Conservation (phyloP, 169 alveolate species). For the Plasmodium yoelii region DNA sequence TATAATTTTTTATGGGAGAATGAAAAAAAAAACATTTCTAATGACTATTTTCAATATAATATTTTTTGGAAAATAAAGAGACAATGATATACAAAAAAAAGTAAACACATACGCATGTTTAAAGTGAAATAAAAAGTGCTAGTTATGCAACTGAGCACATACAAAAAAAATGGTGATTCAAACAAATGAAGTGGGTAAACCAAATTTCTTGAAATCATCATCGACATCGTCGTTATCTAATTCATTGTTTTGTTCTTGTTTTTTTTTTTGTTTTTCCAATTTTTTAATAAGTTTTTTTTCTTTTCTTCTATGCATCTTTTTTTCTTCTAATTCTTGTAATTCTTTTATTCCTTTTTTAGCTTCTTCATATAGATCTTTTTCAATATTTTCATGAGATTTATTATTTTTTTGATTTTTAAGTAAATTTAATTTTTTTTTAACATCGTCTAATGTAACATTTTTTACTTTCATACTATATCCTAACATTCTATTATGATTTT, state of each 20-base stretch:
- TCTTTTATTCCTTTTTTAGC: slow-evolving; percentile 38
- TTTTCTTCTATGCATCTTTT: slow-evolving; percentile 38
- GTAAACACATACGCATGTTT: too few relatives aligned
- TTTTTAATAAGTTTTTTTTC: slow-evolving; percentile 60
- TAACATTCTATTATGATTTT: slow-evolving; percentile 91
- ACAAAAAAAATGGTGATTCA: too few relatives aligned
- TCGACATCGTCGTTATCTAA: not conserved
- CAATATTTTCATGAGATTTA: slow-evolving; percentile 33
- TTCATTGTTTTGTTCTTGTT: slow-evolving; percentile 3
- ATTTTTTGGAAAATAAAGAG: too few relatives aligned
- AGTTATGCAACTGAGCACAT: too few relatives aligned
- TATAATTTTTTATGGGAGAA: too few relatives aligned
- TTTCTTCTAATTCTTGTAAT: slow-evolving; percentile 37
- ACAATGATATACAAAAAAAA: too few relatives aligned
- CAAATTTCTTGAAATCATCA: slow-evolving; percentile 4
- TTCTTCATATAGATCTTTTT: slow-evolving; percentile 33
- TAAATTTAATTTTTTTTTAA: slow-evolving; percentile 84
- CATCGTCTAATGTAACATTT: slow-evolving; percentile 88
- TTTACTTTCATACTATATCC: slow-evolving; percentile 96
- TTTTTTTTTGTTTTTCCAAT: slow-evolving; percentile 51
- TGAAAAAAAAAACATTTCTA: too few relatives aligned
- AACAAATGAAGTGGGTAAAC: slow-evolving; percentile 53
- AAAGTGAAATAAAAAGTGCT: too few relatives aligned
- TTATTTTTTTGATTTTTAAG: slow-evolving; percentile 79
- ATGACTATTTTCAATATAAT: too few relatives aligned